Percentiles rank a stretch among this genome's conserved stretches.
phyloP scores from a whole-genome alignment of 306 rosid species.

The Purshia tridentata region DNA sequence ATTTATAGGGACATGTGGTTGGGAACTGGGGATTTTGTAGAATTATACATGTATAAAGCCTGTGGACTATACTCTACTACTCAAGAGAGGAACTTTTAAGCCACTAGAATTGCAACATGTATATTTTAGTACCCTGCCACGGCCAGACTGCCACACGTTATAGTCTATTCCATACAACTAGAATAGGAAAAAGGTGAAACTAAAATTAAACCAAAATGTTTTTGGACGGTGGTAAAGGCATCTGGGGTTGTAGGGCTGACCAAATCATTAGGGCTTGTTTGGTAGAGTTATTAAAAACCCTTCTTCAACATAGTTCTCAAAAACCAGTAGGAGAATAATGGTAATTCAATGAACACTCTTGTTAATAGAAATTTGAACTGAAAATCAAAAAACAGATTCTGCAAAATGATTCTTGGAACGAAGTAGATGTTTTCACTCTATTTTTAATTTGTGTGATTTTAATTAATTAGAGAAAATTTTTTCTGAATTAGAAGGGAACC shows the following conservation, averaged over 20 bases:
- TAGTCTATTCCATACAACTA: neutral
- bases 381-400: too few relatives aligned
- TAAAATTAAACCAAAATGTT: neutral
- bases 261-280: conserved; percentile 20
- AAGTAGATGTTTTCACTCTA: too few relatives aligned
- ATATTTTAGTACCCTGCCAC: conserved; percentile 17
- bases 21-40: neutral
- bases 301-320: neutral
- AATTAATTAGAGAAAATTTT: neutral
- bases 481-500: too few relatives aligned
- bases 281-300: neutral
- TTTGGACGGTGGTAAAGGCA: conserved; percentile 19
- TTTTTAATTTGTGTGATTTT: neutral
- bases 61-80: neutral
- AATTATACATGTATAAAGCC: neutral
- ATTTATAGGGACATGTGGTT: conserved; percentile 54
- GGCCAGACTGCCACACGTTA: neutral
- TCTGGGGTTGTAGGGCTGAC: neutral
- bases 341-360: neutral
- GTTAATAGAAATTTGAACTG: neutral
- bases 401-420: too few relatives aligned
- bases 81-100: conserved; percentile 14
- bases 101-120: neutral
- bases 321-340: neutral
- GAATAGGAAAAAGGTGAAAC: neutral